phyloP scores from a whole-genome alignment of 805 yeast species.

The Wilhelminamyces savonicus region DNA sequence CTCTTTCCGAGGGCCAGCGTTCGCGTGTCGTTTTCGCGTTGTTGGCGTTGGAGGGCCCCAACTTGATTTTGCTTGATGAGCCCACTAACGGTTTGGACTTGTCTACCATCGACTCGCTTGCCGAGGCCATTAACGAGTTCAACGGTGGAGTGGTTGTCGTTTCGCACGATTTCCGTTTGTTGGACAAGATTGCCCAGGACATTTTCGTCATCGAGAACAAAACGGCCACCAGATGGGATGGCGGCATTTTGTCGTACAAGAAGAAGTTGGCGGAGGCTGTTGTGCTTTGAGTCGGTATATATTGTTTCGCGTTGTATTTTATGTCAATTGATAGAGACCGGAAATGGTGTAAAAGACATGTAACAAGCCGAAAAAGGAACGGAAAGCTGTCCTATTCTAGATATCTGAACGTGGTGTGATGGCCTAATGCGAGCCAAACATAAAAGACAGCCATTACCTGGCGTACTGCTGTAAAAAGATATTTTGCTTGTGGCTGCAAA shows the following conservation, averaged over 20 bases:
- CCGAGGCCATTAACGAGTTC: conserved; percentile 90
- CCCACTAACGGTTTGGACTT: conserved; percentile 99
- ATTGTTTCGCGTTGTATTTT: too few species aligned
- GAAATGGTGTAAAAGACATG: too few species aligned
- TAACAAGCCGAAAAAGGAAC: too few species aligned
- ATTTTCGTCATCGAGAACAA: conserved; percentile 93
- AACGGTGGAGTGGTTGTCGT: conserved; percentile 98
- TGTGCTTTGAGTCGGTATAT: conserved; percentile 61
- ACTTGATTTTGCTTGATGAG: conserved; percentile 92
- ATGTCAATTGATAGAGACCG: too few species aligned
- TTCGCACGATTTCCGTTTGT: conserved; percentile 96
- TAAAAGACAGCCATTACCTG: too few species aligned
- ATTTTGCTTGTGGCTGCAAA: too few species aligned
- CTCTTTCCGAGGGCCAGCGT: conserved; percentile 98
- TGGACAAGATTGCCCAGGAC: conserved; percentile 96
- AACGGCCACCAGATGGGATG: conserved; percentile 96
- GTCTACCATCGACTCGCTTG: conserved; percentile 95
- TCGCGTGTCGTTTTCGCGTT: conserved; percentile 97
- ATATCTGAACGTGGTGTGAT: too few species aligned
- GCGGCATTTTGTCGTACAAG: conserved; percentile 85
- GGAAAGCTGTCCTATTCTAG: too few species aligned
- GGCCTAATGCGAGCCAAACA: too few species aligned
- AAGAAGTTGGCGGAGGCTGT: conserved; percentile 88
- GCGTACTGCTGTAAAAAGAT: too few species aligned
- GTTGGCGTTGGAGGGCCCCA: conserved; percentile 91